Conservation (phyloP, 345 rosid species). For the Heritiera fomes region DNA sequence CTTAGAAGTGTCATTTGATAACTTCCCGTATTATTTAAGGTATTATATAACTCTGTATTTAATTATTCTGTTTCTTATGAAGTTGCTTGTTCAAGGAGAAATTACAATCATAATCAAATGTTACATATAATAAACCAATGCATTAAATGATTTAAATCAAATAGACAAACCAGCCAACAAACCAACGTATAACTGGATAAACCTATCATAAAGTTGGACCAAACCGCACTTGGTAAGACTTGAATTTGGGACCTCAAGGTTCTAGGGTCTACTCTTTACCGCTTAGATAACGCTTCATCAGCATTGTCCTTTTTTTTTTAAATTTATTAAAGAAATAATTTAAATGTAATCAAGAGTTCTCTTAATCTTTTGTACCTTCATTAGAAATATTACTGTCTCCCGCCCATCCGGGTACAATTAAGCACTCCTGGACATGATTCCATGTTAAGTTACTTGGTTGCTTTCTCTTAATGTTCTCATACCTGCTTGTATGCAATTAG, state of each 20-base stretch:
- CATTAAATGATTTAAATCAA: too few relatives aligned
- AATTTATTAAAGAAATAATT: neutral
- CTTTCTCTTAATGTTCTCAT: constrained; percentile 12
- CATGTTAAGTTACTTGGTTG: neutral
- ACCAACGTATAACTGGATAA: neutral
- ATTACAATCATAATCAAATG: neutral
- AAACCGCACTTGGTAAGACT: neutral
- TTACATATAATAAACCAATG: too few relatives aligned
- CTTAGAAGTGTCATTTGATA: constrained; percentile 68
- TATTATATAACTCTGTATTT: constrained; percentile 21
- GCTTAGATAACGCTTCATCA: neutral
- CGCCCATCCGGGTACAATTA: neutral
- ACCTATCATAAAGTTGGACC: neutral
- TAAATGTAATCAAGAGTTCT: neutral
- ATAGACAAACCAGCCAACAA: neutral
- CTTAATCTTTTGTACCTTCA: constrained; percentile 6
- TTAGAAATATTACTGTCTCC: neutral
- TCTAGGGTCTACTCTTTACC: neutral
- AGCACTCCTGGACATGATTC: constrained; percentile 1
- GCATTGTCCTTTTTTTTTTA: neutral
- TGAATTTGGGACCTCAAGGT: neutral
- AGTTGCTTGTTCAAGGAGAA: neutral
- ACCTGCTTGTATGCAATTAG: neutral
- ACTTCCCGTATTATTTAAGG: constrained; percentile 92
- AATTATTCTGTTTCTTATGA: neutral